phyloP scores from a whole-genome alignment of 768 basidiomycete genomes.

The Tephrocybe sp. region DNA sequence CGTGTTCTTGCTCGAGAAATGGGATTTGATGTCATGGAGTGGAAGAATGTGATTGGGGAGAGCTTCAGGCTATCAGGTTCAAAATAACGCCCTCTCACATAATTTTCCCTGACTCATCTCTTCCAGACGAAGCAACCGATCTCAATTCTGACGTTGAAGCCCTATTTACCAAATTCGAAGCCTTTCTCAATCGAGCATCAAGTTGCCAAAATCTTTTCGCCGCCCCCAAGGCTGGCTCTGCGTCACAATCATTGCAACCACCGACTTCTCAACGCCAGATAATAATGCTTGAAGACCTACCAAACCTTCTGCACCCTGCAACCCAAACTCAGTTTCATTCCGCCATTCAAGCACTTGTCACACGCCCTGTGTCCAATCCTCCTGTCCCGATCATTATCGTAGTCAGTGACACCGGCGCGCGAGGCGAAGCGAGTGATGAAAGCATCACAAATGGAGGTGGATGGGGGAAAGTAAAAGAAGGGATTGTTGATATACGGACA shows the following conservation, averaged over 20 bases:
- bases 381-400: conserved; percentile 77
- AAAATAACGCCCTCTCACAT: not conserved
- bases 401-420: conserved; percentile 77
- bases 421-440: conserved; percentile 66
- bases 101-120: not conserved
- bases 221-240: conserved; percentile 2
- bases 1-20: conserved; percentile 74
- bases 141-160: conserved; percentile 39
- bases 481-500: conserved; percentile 65
- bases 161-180: conserved; percentile 67
- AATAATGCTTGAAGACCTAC: conserved; percentile 86
- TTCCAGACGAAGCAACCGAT: too few species aligned
- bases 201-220: conserved; percentile 57
- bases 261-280: conserved; percentile 44
- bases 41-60: conserved; percentile 72
- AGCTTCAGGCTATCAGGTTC: conserved; percentile 25
- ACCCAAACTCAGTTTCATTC: conserved; percentile 76
- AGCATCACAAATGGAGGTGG: conserved; percentile 37
- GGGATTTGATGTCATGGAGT: conserved; percentile 81
- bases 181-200: conserved; percentile 72
- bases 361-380: conserved; percentile 29
- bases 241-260: conserved; percentile 13
- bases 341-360: conserved; percentile 58
- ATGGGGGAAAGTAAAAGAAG: conserved; percentile 45
- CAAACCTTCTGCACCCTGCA: conserved; percentile 78